A percentile compares a stretch with the other conserved stretches of the same genome.
These are phyloP conservation scores for Medicago arabica DNA, from an alignment of 306 rosid genomes.

Conservation along the genomic window DNA sequence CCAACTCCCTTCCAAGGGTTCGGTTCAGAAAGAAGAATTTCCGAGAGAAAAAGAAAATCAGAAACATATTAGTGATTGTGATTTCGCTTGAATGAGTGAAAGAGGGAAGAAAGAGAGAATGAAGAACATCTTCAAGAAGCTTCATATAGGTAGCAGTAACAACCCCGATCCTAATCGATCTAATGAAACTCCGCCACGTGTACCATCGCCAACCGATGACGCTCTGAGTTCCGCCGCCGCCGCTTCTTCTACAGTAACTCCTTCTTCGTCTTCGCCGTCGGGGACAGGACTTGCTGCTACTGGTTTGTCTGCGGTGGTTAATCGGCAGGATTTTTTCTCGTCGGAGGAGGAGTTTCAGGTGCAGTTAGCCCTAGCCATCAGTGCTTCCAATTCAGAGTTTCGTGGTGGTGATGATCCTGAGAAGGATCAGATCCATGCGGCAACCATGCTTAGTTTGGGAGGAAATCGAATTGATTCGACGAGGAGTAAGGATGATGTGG, in stretches of 20 bases:
- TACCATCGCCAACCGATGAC: slow-evolving; percentile 58
- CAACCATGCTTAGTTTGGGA: slow-evolving; percentile 84
- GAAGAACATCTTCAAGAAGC: slow-evolving; percentile 99
- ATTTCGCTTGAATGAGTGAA: slow-evolving; percentile 41
- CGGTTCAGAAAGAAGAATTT: neutral
- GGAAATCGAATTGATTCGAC: slow-evolving; percentile 57
- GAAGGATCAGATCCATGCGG: slow-evolving; percentile 93
- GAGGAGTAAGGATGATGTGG: slow-evolving; percentile 59
- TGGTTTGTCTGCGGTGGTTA: slow-evolving; percentile 41
- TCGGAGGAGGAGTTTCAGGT: slow-evolving; percentile 98
- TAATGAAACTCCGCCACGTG: slow-evolving; percentile 59
- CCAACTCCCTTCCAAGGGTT: neutral
- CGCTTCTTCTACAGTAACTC: slow-evolving; percentile 51
- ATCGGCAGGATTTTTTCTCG: slow-evolving; percentile 71
- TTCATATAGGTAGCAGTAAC: slow-evolving; percentile 70
- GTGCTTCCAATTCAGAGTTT: slow-evolving; percentile 91
- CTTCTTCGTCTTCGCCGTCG: slow-evolving; percentile 59
- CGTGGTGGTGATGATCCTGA: slow-evolving; percentile 85
- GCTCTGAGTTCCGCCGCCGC: slow-evolving; percentile 51
- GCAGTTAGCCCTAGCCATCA: slow-evolving; percentile 96
- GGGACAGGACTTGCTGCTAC: slow-evolving; percentile 13
- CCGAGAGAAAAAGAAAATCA: neutral
- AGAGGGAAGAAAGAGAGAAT: slow-evolving; percentile 55
- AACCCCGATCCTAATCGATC: slow-evolving; percentile 79
- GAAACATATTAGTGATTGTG: neutral